These are phyloP conservation scores for Mesotaenium endlicherianum DNA, from an alignment of 139 green algal genomes.

Conservation along the genomic window DNA sequence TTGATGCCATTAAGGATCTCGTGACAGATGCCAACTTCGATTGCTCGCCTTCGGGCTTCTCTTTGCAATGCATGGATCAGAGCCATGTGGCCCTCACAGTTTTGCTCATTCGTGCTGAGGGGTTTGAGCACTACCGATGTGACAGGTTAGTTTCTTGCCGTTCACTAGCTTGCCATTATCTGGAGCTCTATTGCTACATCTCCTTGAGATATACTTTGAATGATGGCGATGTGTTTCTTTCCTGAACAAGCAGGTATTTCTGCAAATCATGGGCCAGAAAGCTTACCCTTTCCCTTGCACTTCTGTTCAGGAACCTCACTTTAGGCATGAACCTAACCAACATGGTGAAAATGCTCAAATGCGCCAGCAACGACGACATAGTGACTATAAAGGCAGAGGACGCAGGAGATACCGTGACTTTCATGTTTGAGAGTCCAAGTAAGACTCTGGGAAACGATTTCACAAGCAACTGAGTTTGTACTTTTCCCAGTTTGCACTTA, in stretches of 20 bases:
- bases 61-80: conserved; percentile 94
- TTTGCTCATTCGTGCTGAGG: conserved; percentile 78
- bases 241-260: no score
- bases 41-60: conserved; percentile 78
- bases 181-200: no score
- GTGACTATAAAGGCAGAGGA: conserved; percentile 97
- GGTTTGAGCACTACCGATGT: conserved; percentile 97
- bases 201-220: no score
- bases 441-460: conserved; percentile 1
- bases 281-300: neutral
- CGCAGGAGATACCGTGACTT: conserved; percentile 83
- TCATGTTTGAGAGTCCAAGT: conserved; percentile 92
- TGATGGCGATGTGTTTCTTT: no score
- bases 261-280: no score
- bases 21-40: conserved; percentile 98
- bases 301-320: conserved; percentile 4
- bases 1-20: conserved; percentile 96
- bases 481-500: neutral
- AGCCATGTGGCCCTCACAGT: conserved; percentile 92
- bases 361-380: conserved; percentile 90
- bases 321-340: conserved; percentile 89
- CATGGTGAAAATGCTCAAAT: conserved; percentile 98
- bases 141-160: conserved; percentile 67
- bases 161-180: no score
- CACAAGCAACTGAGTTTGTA: neutral